Percentiles rank a stretch among this genome's conserved stretches.
phyloP scores from a whole-genome alignment of 108 stramenopile species.

The Conticribra guillardii region DNA sequence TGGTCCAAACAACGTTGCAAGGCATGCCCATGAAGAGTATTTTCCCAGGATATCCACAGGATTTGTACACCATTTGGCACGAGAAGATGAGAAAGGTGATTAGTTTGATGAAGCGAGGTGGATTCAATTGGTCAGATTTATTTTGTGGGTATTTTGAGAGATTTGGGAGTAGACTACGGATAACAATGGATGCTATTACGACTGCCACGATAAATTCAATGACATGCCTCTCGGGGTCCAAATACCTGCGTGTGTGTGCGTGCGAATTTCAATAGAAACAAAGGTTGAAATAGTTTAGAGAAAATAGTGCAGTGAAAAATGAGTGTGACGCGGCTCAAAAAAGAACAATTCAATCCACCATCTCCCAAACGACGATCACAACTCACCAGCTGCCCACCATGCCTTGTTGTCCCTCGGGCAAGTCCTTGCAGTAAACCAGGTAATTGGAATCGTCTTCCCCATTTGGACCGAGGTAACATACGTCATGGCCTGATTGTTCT shows the following conservation, averaged over 20 bases:
- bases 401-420: slow-evolving; percentile 43
- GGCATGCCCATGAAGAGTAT: slow-evolving; percentile 50
- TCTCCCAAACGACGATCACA: background rate
- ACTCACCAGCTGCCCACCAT: slow-evolving; percentile 48
- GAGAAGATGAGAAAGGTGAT: slow-evolving; percentile 29
- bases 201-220: slow-evolving; percentile 40
- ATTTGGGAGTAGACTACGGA: slow-evolving; percentile 23
- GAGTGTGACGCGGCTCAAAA: too few species aligned
- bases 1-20: slow-evolving; percentile 51
- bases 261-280: too few species aligned
- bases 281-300: too few species aligned
- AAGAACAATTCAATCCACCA: background rate
- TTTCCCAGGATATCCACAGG: slow-evolving; percentile 51
- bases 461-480: slow-evolving; percentile 51
- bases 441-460: slow-evolving; percentile 24
- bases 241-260: slow-evolving; percentile 12
- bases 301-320: background rate
- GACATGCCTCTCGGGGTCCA: slow-evolving; percentile 47
- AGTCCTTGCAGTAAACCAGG: slow-evolving; percentile 47
- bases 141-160: slow-evolving; percentile 36
- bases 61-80: slow-evolving; percentile 45
- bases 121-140: slow-evolving; percentile 23
- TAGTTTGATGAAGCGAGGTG: slow-evolving; percentile 37
- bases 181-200: slow-evolving; percentile 21
- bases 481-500: slow-evolving; percentile 38